A percentile compares a stretch with the other conserved stretches of the same genome.
These are phyloP conservation scores for Wickerhamomyces hampshirensis DNA, from an alignment of 805 yeast species.

Conservation along the genomic window DNA sequence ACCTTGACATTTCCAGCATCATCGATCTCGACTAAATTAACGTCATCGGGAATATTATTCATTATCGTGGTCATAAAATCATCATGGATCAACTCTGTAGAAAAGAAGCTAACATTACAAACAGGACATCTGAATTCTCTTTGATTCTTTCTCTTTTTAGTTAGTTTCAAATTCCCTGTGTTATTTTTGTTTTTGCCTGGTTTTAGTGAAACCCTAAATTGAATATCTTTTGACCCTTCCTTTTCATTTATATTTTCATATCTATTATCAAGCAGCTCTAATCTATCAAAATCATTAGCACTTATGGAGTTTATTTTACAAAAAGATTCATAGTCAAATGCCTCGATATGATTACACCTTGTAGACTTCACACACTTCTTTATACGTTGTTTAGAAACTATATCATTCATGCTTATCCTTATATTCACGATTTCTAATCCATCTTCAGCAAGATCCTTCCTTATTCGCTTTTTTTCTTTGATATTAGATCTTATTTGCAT, in stretches of 20 bases:
- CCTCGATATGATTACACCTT: conserved; percentile 12
- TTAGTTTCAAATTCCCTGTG: conserved; percentile 7
- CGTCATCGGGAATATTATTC: conserved; percentile 1
- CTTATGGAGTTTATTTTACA: conserved; percentile 7
- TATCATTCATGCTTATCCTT: conserved; percentile 12
- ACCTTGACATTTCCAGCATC: conserved; percentile 9
- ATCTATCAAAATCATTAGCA: conserved; percentile 1
- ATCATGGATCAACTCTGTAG: conserved; percentile 16
- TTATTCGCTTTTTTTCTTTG: too few relatives aligned
- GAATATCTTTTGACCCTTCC: background rate
- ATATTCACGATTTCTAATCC: too few relatives aligned
- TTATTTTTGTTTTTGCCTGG: background rate
- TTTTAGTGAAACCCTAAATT: conserved; percentile 6
- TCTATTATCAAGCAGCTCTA: background rate
- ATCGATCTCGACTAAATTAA: conserved; percentile 12
- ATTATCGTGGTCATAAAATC: conserved; percentile 16
- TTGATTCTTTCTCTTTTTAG: conserved; percentile 6
- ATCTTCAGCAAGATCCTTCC: too few relatives aligned
- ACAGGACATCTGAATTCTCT: conserved; percentile 13
- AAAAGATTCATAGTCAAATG: conserved; percentile 15
- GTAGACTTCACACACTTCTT: conserved; percentile 10
- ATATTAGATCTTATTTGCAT: too few relatives aligned
- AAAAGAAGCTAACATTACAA: conserved; percentile 10
- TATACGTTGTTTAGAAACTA: conserved; percentile 14
- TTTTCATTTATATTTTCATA: background rate